Evolutionary conservation across 176 grass and related monocot species (phyloP).

Genomic region (Aegilops tauschii): DNA sequence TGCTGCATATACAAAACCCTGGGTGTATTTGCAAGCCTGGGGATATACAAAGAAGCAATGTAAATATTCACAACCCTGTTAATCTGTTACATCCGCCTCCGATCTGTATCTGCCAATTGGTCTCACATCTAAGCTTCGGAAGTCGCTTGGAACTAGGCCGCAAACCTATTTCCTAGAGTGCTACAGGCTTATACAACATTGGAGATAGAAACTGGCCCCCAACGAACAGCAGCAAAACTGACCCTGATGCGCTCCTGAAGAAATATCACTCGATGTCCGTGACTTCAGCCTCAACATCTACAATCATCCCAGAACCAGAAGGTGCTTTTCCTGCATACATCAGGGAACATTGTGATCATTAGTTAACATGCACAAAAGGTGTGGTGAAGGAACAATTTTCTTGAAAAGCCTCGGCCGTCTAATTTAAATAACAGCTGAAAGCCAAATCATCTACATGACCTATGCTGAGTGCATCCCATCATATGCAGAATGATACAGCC

Average conservation of each 20-base stretch:
- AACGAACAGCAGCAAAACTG: background rate
- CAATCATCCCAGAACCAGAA: conserved; percentile 43
- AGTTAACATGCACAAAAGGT: background rate
- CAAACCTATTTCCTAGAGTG: background rate
- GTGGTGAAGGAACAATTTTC: background rate
- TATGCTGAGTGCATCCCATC: background rate
- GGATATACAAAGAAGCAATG: background rate
- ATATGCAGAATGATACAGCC: background rate
- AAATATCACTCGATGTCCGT: conserved; percentile 61
- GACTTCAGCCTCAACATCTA: conserved; percentile 75
- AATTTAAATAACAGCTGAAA: background rate
- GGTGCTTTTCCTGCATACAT: conserved; percentile 29
- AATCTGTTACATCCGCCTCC: background rate
- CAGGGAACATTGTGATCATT: background rate
- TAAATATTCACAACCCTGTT: background rate
- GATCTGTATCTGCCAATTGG: background rate
- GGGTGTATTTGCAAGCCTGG: background rate
- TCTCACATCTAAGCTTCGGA: background rate
- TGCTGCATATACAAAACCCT: background rate
- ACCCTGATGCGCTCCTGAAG: no score
- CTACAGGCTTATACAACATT: background rate
- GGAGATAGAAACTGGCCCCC: background rate
- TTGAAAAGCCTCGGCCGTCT: background rate
- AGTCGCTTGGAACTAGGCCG: background rate
- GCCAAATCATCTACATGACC: background rate